Conservation (phyloP, 192 early-diverging fungal species). For the Umbelopsis isabellina region DNA sequence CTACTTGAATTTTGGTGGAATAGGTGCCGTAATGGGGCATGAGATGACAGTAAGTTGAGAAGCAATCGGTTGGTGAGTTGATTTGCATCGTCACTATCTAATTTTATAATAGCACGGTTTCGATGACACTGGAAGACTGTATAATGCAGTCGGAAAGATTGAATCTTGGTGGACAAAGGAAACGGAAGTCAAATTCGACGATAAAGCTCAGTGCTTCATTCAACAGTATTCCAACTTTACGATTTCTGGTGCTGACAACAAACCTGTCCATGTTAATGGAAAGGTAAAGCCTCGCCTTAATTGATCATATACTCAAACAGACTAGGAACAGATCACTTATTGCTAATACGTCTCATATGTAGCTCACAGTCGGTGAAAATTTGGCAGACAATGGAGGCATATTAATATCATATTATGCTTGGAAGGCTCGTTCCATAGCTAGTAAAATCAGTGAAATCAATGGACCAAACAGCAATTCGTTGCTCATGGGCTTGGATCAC, state of each 20-base stretch:
- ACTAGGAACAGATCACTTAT: neutral
- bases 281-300: slow-evolving; percentile 22
- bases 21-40: slow-evolving; percentile 75
- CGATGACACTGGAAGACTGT: slow-evolving; percentile 61
- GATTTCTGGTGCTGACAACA: slow-evolving; percentile 46
- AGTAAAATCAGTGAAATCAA: neutral
- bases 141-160: slow-evolving; percentile 56
- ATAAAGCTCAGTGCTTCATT: slow-evolving; percentile 62
- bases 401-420: slow-evolving; percentile 49
- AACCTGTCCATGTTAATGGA: slow-evolving; percentile 53
- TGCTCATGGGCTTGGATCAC: slow-evolving; percentile 48
- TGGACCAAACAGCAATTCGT: slow-evolving; percentile 28
- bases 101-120: slow-evolving; percentile 62
- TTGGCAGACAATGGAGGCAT: slow-evolving; percentile 74
- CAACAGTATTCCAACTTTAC: slow-evolving; percentile 64
- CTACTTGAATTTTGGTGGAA: slow-evolving; percentile 68
- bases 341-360: neutral
- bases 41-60: slow-evolving; percentile 60
- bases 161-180: slow-evolving; percentile 48
- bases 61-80: neutral
- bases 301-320: neutral
- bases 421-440: slow-evolving; percentile 33
- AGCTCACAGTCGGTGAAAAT: slow-evolving; percentile 64
- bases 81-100: neutral
- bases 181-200: slow-evolving; percentile 45